Base-by-base conservation (phyloP, 176 grass and related monocot species). In the Cenchrus americanus region DNA sequence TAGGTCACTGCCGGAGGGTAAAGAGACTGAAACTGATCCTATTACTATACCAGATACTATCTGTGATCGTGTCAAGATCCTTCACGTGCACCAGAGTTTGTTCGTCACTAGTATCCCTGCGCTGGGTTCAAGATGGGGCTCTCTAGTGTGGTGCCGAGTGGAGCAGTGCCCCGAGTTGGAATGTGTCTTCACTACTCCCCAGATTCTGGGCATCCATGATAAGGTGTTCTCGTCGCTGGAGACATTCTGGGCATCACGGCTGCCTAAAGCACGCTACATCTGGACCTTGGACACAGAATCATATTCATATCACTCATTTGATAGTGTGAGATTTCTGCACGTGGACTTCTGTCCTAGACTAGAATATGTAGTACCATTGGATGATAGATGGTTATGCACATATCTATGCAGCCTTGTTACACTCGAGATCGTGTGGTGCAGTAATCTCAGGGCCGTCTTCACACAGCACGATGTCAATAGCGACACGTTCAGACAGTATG, bases 1-100 rank as follows among this genome's bases (percentile, higher is more conserved):
- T 6, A 13, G 34, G 46, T 10, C 21, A 61, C 0, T 48, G 21
- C 0, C 0, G 0, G 7, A 0, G 4, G 9, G 5, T 15, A 42
- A 21, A 34, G 42, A 44, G 7, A 44, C 7, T 44, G 62, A 5
- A 15, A 50, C 18, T 2, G 42, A n/a, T n/a, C n/a, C 3, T 44
- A 44, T 8, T 64, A 10, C 5, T 18, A 12, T 5, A 10, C 12
- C 74, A 2, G 0, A 1, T n/a, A 47, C 9, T 15, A 1, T 85
- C 34, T 8, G 0, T 0, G 0, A 8, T 0, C 0, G 0, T 7
- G 72, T 10, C 14, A 0, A 1, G 3, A 27, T 42, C 10, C 14
- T 86, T 1, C 55, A 79, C 0, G 21, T 86, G 6, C 66, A 80
- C 11, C 43, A 86, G n/a, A 27, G 14, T 6, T 3, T 23, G 0